Percentiles rank a stretch among this genome's conserved stretches.
phyloP scores from a whole-genome alignment of 202 grass and related monocot genomes.

The Elaeis oleifera region DNA sequence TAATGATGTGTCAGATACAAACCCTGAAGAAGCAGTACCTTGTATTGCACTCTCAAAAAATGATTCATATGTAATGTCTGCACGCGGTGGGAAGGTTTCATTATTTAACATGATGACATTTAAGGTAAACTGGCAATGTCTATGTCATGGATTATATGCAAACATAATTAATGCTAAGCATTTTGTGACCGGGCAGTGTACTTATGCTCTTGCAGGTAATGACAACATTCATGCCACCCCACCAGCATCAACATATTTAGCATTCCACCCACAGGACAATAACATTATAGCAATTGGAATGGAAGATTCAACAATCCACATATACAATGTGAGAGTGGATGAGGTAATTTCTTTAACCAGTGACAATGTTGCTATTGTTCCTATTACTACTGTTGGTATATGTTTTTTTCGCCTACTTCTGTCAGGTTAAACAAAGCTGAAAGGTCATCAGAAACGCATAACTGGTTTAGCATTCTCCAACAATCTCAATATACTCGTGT shows the following conservation, averaged over 20 bases:
- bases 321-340: slow-evolving; percentile 98
- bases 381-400: background rate
- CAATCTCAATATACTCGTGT: slow-evolving; percentile 67
- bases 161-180: no score
- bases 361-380: background rate
- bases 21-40: slow-evolving; percentile 64
- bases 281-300: slow-evolving; percentile 99
- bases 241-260: slow-evolving; percentile 85
- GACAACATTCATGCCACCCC: slow-evolving; percentile 95
- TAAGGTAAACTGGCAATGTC: slow-evolving; percentile 41
- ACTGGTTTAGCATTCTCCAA: slow-evolving; percentile 80
- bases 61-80: slow-evolving; percentile 97
- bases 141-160: no score
- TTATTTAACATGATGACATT: slow-evolving; percentile 99
- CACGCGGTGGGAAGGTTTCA: slow-evolving; percentile 93
- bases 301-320: slow-evolving; percentile 99
- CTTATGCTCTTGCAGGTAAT: slow-evolving; percentile 55
- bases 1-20: slow-evolving; percentile 70
- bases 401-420: background rate
- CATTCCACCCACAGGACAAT: slow-evolving; percentile 94
- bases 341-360: slow-evolving; percentile 37
- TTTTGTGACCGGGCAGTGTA: background rate
- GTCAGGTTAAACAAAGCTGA: slow-evolving; percentile 85
- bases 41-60: slow-evolving; percentile 98
- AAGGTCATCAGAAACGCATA: slow-evolving; percentile 90